Evolutionary conservation across 495 filamentous ascomycete species (phyloP).

Genomic region (Usnea hakonensis): DNA sequence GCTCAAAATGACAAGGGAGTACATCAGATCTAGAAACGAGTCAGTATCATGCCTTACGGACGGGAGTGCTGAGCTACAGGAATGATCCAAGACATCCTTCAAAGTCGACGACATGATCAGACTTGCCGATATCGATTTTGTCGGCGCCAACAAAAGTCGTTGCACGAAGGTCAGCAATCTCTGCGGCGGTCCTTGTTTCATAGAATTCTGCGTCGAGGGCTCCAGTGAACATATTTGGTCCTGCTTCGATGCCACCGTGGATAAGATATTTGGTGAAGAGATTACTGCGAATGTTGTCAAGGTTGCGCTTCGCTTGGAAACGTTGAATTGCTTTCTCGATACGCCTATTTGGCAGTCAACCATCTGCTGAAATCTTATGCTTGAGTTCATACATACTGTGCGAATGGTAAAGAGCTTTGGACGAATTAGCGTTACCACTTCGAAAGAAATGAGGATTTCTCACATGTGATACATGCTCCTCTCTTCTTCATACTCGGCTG

Average conservation of each 20-base stretch:
- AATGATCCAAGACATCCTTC: constrained; percentile 67
- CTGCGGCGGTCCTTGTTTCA: constrained; percentile 46
- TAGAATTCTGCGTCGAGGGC: constrained; percentile 47
- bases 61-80: constrained; percentile 45
- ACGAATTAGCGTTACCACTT: constrained; percentile 12
- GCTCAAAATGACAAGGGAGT: constrained; percentile 38
- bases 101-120: constrained; percentile 73
- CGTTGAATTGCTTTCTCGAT: constrained; percentile 82
- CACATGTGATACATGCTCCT: constrained; percentile 49
- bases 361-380: neutral
- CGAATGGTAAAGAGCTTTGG: constrained; percentile 33
- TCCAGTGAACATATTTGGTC: constrained; percentile 59
- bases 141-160: constrained; percentile 46
- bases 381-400: constrained; percentile 29
- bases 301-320: constrained; percentile 65
- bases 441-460: constrained; percentile 11
- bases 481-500: constrained; percentile 55
- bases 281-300: constrained; percentile 50
- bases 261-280: constrained; percentile 73
- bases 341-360: constrained; percentile 43
- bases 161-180: constrained; percentile 55
- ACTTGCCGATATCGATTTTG: constrained; percentile 35
- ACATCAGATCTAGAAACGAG: constrained; percentile 36
- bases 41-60: neutral
- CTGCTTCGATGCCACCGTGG: constrained; percentile 72